Conservation (phyloP, 441 rosid genomes). For the Aleurites moluccanus region DNA sequence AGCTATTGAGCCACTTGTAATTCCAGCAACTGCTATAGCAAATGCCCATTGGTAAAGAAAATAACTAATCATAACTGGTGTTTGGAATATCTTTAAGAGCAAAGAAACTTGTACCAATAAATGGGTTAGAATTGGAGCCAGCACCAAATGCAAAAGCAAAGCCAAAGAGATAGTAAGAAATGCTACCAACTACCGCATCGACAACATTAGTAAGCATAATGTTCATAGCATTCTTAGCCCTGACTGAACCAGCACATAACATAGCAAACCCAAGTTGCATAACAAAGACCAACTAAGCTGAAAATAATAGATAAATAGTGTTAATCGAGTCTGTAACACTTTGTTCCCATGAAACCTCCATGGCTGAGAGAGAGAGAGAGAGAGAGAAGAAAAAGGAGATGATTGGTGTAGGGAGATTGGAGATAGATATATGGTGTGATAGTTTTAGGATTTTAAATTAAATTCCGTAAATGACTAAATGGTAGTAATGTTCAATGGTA, state of each 20-base stretch:
- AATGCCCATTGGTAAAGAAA: constrained; percentile 91
- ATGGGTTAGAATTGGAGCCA: constrained; percentile 51
- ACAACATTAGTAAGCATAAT: constrained; percentile 88
- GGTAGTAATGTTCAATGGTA: constrained; percentile 40
- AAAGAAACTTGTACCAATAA: constrained; percentile 62
- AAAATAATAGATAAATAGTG: constrained; percentile 72
- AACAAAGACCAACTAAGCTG: constrained; percentile 76
- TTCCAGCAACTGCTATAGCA: constrained; percentile 81
- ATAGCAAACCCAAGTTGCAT: constrained; percentile 96
- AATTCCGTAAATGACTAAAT: too few species aligned
- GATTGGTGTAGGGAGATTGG: constrained; percentile 25
- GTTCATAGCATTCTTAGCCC: constrained; percentile 82
- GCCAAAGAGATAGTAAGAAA: constrained; percentile 76
- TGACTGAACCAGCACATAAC: constrained; percentile 86
- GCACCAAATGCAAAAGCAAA: constrained; percentile 77
- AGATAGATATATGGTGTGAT: constrained; percentile 2
- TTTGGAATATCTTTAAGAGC: constrained; percentile 57
- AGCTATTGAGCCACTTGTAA: constrained; percentile 80
- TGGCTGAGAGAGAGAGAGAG: constrained; percentile 17
- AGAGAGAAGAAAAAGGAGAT: neutral
- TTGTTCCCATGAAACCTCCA: constrained; percentile 55
- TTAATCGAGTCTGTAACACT: constrained; percentile 56
- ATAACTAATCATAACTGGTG: constrained; percentile 44
- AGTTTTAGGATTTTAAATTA: neutral
- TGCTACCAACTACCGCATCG: constrained; percentile 81